Evolutionary conservation across 257 asterid genomes (phyloP).

Genomic region (Asclepias syriaca): DNA sequence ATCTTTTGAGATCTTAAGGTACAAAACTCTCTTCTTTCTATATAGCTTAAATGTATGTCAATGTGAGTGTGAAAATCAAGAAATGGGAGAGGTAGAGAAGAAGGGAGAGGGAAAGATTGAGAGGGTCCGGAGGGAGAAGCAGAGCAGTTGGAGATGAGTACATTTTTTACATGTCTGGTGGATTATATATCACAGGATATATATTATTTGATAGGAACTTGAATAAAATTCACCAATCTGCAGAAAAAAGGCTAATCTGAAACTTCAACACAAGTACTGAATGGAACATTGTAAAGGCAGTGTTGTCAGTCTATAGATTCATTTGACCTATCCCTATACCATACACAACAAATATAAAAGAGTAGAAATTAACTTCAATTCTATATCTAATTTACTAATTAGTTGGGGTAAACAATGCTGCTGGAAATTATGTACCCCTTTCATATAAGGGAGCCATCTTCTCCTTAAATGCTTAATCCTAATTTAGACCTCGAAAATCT

Average conservation of each 20-base stretch:
- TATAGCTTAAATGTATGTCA: neutral
- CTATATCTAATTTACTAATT: neutral
- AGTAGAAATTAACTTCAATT: neutral
- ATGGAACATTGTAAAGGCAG: too few species aligned
- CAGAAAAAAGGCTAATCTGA: too few species aligned
- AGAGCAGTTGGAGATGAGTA: constrained; percentile 46
- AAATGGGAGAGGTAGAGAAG: neutral
- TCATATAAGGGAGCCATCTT: neutral
- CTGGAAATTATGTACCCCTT: neutral
- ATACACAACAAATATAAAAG: too few species aligned
- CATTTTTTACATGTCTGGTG: constrained; percentile 29
- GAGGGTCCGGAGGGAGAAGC: constrained; percentile 25
- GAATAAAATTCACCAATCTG: too few species aligned
- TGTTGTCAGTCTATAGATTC: too few species aligned
- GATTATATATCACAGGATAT: too few species aligned
- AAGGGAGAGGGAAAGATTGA: neutral
- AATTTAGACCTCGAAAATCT: neutral
- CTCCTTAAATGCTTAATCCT: neutral
- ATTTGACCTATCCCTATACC: too few species aligned
- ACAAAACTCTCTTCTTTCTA: neutral
- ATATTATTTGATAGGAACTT: too few species aligned
- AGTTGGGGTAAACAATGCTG: neutral
- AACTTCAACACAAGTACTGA: too few species aligned
- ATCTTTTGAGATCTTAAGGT: neutral
- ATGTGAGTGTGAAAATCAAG: constrained; percentile 5